Evolutionary conservation across 129 eudicot genomes (phyloP).

Genomic region (Sambucus nigra): DNA sequence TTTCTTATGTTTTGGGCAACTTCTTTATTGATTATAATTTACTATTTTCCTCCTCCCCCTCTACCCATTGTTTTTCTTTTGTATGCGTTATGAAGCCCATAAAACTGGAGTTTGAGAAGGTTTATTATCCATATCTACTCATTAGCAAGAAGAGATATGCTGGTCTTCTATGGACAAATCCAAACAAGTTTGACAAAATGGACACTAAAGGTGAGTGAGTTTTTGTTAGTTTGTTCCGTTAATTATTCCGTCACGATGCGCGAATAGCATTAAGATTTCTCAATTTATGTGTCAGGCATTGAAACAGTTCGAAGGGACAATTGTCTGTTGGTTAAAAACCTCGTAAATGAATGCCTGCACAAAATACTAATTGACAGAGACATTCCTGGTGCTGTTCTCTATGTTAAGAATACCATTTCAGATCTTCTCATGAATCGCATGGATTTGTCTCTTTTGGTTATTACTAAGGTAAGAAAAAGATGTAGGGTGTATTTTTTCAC

Average conservation of each 20-base stretch:
- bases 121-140: constrained; percentile 82
- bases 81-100: constrained; percentile 58
- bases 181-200: constrained; percentile 87
- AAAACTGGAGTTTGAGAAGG: constrained; percentile 95
- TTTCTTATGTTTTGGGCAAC: too few species aligned
- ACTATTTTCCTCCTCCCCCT: constrained; percentile 5
- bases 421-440: constrained; percentile 96
- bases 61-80: background rate
- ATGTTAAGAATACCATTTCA: constrained; percentile 79
- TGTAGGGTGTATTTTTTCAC: background rate
- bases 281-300: constrained; percentile 49
- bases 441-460: constrained; percentile 92
- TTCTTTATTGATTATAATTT: background rate
- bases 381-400: constrained; percentile 86
- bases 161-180: constrained; percentile 98
- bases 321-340: constrained; percentile 84
- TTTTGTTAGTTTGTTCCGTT: background rate
- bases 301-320: constrained; percentile 98
- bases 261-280: background rate
- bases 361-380: constrained; percentile 89
- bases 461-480: constrained; percentile 62
- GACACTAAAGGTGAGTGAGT: constrained; percentile 78
- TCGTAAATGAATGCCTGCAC: constrained; percentile 84
- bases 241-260: background rate
- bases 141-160: constrained; percentile 99